Base-by-base conservation (phyloP, 2,329 filamentous ascomycete species). In the Cercospora sesami region DNA sequence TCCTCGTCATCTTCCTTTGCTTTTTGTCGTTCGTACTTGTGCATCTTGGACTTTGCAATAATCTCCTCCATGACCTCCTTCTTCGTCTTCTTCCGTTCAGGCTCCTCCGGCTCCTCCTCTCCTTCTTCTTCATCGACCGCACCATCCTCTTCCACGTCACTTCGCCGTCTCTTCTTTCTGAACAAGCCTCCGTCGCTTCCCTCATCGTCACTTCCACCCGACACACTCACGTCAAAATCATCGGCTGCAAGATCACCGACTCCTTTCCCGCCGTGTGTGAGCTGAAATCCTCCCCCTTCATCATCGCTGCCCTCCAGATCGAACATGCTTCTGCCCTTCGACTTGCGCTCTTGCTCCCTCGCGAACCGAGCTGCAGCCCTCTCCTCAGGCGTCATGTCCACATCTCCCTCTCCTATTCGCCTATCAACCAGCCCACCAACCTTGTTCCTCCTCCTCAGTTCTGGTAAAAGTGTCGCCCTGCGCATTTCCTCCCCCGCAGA, bases 31-130 rank as follows among this genome's bases (percentile, higher is more conserved):
- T 98, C 94, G 77, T 94, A 94, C 81, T 97, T 98, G 85, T 97
- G 87, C 70, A 92, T 85, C 78, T 99, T 99, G 0, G 94, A 98
- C 81, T 99, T 99, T 69, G 94, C 92, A 73, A 99, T 97, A 69
- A 99, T 86, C 80, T 99, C 96, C 76, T 97, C 91, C 92, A 98
- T 97, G 60, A 99, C 92, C 80, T 99, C 95, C 64, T 95, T 91
- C 81, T 97, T 98, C 3, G 90, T 90, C 83, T 97, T 99, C 80
- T 97, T 97, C 68, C 90, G 87, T 74, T 94, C 91, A 0, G 93
- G 93, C 70, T 89, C 82, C 21, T 84, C 84, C 39, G 84, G 84
- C 5, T 70, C 72, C 18, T 12, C 81, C 82, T 83, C 83, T 5
- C 83, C 83, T 3, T 81, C 82, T 3, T 83, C 84, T 61, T 84